phyloP scores from a whole-genome alignment of 495 filamentous ascomycete genomes.

The Neurospora pannonica region DNA sequence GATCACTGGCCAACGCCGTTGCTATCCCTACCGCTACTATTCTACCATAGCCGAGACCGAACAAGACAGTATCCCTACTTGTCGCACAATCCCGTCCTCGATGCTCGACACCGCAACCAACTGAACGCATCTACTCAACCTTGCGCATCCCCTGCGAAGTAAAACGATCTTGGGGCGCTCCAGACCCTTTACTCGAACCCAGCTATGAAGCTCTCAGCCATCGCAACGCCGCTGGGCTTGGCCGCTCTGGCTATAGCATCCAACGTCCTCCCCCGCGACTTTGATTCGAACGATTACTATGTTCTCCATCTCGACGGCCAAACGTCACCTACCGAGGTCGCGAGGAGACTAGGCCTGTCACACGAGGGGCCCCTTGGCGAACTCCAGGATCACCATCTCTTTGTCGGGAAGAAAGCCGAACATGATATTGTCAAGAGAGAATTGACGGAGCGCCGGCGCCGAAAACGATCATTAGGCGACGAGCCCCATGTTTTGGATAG shows the following conservation, averaged over 20 bases:
- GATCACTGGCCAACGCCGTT: neutral
- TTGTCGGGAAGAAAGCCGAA: constrained; percentile 56
- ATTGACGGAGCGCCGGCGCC: constrained; percentile 47
- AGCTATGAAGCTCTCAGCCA: constrained; percentile 34
- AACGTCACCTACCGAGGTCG: constrained; percentile 60
- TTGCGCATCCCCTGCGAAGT: neutral
- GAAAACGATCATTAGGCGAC: constrained; percentile 44
- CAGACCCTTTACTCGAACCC: constrained; percentile 5
- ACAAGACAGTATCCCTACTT: neutral
- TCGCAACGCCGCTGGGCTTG: constrained; percentile 29
- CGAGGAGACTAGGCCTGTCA: constrained; percentile 59
- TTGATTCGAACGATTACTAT: constrained; percentile 77
- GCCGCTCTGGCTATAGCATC: constrained; percentile 33
- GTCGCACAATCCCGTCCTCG: neutral
- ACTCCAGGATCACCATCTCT: constrained; percentile 74
- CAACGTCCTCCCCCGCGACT: constrained; percentile 32
- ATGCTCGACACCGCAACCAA: neutral
- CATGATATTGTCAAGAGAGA: constrained; percentile 53
- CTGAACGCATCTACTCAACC: neutral
- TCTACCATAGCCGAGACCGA: neutral
- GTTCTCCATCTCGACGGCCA: constrained; percentile 68
- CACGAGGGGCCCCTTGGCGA: constrained; percentile 81
- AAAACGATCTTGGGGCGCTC: neutral
- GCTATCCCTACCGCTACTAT: neutral
- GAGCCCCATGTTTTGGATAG: constrained; percentile 54